These are phyloP conservation scores for Paramecium bursaria DNA, from an alignment of 73 alveolate genomes.

Conservation along the genomic window DNA sequence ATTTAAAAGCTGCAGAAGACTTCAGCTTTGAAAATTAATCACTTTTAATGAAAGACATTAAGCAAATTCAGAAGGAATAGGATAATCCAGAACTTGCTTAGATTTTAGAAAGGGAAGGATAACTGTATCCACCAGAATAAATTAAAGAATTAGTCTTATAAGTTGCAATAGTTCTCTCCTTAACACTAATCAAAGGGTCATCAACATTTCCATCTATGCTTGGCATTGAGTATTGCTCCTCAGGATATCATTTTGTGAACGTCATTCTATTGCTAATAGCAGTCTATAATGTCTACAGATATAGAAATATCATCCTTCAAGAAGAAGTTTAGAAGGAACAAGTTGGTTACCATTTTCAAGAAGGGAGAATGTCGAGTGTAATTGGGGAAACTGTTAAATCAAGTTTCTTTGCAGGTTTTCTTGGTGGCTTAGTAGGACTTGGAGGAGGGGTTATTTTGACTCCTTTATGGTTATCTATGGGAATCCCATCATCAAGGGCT, in stretches of 20 bases:
- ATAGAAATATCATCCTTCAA: neutral
- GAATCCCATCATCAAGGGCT: constrained; percentile 83
- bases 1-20: constrained; percentile 1
- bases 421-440: constrained; percentile 83
- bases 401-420: constrained; percentile 44
- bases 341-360: constrained; percentile 17
- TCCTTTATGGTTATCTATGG: constrained; percentile 82
- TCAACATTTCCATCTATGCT: constrained; percentile 31
- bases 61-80: neutral
- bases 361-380: constrained; percentile 41
- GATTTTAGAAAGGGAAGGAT: neutral
- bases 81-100: neutral
- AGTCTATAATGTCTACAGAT: constrained; percentile 49
- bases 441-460: constrained; percentile 91
- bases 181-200: constrained; percentile 25
- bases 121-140: constrained; percentile 37
- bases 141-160: constrained; percentile 10
- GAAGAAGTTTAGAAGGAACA: constrained; percentile 3
- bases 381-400: constrained; percentile 47
- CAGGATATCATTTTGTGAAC: constrained; percentile 7
- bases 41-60: neutral
- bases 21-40: too few relatives aligned
- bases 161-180: neutral
- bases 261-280: constrained; percentile 3
- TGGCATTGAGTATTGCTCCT: neutral